Evolutionary conservation across 2,329 filamentous ascomycete genomes (phyloP).

Genomic region (Pseudogymnoascus sp.): DNA sequence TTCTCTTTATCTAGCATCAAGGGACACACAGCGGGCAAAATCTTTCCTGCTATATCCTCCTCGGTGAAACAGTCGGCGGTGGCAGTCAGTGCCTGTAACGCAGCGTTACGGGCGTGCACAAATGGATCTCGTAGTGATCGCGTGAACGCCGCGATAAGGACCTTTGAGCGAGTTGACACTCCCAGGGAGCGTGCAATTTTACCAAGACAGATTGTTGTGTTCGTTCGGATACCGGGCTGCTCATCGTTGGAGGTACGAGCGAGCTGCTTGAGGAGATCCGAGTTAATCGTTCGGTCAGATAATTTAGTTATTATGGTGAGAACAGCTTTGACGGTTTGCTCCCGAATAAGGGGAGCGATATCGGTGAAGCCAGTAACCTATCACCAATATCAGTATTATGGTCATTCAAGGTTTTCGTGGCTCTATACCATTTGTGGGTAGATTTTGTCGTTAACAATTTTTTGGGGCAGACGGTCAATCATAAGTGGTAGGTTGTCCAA

Average conservation of each 20-base stretch:
- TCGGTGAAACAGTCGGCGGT: conserved; percentile 82
- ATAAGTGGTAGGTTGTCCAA: conserved; percentile 82
- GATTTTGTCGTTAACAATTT: conserved; percentile 89
- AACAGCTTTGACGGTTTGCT: conserved; percentile 93
- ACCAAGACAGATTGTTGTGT: conserved; percentile 93
- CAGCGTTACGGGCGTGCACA: conserved; percentile 84
- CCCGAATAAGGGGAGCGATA: conserved; percentile 78
- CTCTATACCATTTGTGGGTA: conserved; percentile 76
- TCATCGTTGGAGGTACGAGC: conserved; percentile 97
- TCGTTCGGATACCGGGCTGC: conserved; percentile 92
- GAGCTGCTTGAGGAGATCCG: conserved; percentile 80
- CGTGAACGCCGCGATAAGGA: conserved; percentile 85
- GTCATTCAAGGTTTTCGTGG: neutral
- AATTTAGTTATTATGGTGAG: conserved; percentile 80
- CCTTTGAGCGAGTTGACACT: conserved; percentile 70
- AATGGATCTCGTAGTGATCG: conserved; percentile 88
- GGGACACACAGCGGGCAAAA: conserved; percentile 78
- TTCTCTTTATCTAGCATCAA: conserved; percentile 92
- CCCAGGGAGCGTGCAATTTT: conserved; percentile 91
- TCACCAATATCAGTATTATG: neutral
- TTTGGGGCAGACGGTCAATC: conserved; percentile 84
- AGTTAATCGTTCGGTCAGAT: conserved; percentile 87
- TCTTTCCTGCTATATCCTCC: conserved; percentile 77
- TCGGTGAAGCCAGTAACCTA: conserved; percentile 93
- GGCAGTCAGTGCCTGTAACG: conserved; percentile 74